Percentiles rank a stretch among this genome's conserved stretches.
Conservation (phyloP, 2,329 filamentous ascomycete genomes). For the Myriosclerotinia duriaeana region DNA sequence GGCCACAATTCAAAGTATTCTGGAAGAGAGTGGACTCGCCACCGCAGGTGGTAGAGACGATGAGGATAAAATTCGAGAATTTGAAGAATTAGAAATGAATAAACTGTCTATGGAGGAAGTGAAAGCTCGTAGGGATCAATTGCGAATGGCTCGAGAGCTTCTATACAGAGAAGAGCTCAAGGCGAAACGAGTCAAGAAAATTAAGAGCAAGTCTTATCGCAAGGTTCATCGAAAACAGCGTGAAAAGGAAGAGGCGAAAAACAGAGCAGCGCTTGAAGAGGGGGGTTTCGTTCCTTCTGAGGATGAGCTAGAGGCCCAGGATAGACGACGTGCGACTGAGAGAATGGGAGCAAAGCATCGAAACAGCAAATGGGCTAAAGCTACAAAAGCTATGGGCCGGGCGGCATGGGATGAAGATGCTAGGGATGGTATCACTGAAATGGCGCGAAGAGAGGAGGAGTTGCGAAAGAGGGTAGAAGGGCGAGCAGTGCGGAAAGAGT, state of each 20-base stretch:
- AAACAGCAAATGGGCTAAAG: conserved; percentile 72
- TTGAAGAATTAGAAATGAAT: conserved; percentile 68
- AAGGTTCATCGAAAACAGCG: conserved; percentile 83
- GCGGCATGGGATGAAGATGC: conserved; percentile 70
- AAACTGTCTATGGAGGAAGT: conserved; percentile 72
- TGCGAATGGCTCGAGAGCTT: conserved; percentile 78
- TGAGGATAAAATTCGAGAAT: conserved; percentile 66
- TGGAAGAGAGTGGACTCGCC: conserved; percentile 80
- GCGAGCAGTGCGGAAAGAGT: conserved; percentile 51
- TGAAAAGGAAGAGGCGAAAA: conserved; percentile 56
- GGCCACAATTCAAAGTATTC: conserved; percentile 79
- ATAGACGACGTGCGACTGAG: conserved; percentile 64
- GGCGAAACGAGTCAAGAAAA: conserved; percentile 94
- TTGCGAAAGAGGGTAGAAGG: conserved; percentile 65
- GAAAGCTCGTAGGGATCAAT: conserved; percentile 68
- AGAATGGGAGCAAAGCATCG: conserved; percentile 69
- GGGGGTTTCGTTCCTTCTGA: conserved; percentile 61
- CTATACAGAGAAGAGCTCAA: conserved; percentile 86
- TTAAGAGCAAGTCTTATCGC: conserved; percentile 95
- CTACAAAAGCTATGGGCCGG: conserved; percentile 62
- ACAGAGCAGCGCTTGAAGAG: conserved; percentile 57
- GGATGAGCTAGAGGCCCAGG: conserved; percentile 62
- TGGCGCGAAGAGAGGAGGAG: conserved; percentile 66
- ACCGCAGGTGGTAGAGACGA: conserved; percentile 57
- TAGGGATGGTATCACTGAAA: conserved; percentile 61